phyloP scores from a whole-genome alignment of 2,329 filamentous ascomycete genomes.

The Paecilomyces sp. region DNA sequence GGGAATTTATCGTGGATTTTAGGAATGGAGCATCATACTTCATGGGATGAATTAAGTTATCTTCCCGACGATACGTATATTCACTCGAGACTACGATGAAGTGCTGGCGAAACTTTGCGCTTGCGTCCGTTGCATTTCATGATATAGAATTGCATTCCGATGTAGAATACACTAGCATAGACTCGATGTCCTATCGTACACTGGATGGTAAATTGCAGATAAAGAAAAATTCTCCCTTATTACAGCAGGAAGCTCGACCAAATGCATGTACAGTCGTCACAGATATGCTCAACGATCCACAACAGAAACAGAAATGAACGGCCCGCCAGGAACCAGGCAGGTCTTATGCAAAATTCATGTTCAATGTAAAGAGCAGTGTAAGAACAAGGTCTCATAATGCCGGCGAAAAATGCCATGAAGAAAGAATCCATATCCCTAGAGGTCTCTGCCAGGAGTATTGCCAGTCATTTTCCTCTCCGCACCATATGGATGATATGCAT shows the following conservation, averaged over 20 bases:
- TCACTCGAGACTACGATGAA: too few species aligned
- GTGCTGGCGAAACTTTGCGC: too few species aligned
- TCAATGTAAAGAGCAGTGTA: not conserved
- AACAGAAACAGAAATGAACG: not conserved
- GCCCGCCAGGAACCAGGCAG: not conserved
- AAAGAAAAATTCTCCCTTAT: too few species aligned
- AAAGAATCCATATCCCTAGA: not conserved
- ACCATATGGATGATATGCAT: not conserved
- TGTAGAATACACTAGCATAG: too few species aligned
- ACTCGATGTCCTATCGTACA: too few species aligned
- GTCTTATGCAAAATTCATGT: not conserved
- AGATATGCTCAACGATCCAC: not conserved
- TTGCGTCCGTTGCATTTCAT: too few species aligned
- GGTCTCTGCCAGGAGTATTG: not conserved
- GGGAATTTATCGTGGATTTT: too few species aligned
- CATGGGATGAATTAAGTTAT: too few species aligned
- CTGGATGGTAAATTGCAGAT: too few species aligned
- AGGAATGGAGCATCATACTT: too few species aligned
- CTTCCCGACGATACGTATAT: too few species aligned
- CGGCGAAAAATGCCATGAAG: not conserved
- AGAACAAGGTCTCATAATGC: not conserved
- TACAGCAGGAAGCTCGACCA: not conserved
- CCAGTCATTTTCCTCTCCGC: not conserved
- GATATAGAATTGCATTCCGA: too few species aligned
- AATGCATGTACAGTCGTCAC: not conserved